These are phyloP conservation scores for Lipomyces yamanashiensis DNA, from an alignment of 805 yeast genomes.

Conservation along the genomic window DNA sequence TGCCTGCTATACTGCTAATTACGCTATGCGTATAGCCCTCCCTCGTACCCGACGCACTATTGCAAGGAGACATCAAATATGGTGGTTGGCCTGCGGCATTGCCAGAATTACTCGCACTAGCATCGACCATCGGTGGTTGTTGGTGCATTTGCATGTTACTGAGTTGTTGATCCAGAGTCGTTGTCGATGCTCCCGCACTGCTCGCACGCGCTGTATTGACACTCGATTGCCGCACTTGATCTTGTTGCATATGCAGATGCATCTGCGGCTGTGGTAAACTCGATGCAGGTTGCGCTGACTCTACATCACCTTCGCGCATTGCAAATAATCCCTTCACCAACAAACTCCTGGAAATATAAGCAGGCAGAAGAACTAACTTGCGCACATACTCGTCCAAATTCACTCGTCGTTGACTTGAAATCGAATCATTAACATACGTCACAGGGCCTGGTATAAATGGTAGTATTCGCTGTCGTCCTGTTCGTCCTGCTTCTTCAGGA, in stretches of 20 bases:
- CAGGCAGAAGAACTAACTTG: slow-evolving; percentile 71
- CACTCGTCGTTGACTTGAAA: slow-evolving; percentile 58
- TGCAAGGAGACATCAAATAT: slow-evolving; percentile 16
- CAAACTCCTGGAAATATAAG: slow-evolving; percentile 53
- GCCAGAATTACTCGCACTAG: not conserved
- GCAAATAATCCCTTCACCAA: slow-evolving; percentile 71
- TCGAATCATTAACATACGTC: slow-evolving; percentile 82
- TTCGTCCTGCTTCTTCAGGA: slow-evolving; percentile 92
- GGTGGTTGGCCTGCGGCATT: not conserved
- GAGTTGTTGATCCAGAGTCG: not conserved
- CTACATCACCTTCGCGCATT: slow-evolving; percentile 66
- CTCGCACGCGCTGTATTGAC: not conserved
- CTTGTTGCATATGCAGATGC: slow-evolving; percentile 2
- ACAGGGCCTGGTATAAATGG: slow-evolving; percentile 98
- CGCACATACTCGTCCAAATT: slow-evolving; percentile 62
- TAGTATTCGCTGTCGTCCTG: slow-evolving; percentile 73
- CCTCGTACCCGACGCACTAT: slow-evolving; percentile 2
- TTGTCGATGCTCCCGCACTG: slow-evolving; percentile 1
- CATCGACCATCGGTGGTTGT: slow-evolving; percentile 16
- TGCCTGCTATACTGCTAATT: slow-evolving; percentile 8
- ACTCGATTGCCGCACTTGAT: not conserved
- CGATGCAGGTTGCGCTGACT: slow-evolving; percentile 46
- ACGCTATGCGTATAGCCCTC: slow-evolving; percentile 18
- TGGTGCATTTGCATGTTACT: not conserved
- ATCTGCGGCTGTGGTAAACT: slow-evolving; percentile 3